Evolutionary conservation across 2,329 filamentous ascomycete species (phyloP).

Genomic region (Aureobasidium sp.): DNA sequence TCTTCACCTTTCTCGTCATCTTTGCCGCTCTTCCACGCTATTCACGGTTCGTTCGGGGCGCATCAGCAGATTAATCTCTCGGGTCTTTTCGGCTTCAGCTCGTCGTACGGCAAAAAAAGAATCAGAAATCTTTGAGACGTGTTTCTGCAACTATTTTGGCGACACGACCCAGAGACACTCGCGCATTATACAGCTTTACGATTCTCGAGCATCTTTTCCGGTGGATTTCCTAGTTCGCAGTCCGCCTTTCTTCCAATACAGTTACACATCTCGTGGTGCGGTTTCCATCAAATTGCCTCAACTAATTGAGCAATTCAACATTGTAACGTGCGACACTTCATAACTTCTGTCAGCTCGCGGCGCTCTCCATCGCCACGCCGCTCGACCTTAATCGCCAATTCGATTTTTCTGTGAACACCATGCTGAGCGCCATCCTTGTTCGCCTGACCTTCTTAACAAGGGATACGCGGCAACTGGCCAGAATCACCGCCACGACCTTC

Average conservation of each 20-base stretch:
- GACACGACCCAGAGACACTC: conserved; percentile 8
- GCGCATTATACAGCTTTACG: conserved; percentile 14
- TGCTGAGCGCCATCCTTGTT: not conserved
- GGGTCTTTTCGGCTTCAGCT: conserved; percentile 15
- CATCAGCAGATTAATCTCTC: conserved; percentile 14
- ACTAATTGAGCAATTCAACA: conserved; percentile 17
- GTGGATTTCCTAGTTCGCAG: conserved; percentile 17
- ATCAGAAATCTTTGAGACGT: conserved; percentile 14
- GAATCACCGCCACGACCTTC: not conserved
- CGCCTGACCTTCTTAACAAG: not conserved
- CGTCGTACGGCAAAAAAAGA: conserved; percentile 11
- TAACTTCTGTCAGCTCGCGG: conserved; percentile 3
- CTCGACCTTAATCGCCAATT: conserved; percentile 10
- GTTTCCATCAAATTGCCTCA: conserved; percentile 14
- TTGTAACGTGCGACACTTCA: conserved; percentile 16
- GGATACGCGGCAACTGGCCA: not conserved
- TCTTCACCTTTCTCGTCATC: conserved; percentile 16
- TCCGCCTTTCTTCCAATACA: conserved; percentile 13
- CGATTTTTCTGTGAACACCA: conserved; percentile 5
- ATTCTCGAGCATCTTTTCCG: conserved; percentile 14
- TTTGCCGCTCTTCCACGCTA: conserved; percentile 17
- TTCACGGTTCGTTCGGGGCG: conserved; percentile 13
- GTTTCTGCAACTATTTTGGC: conserved; percentile 14
- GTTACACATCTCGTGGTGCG: conserved; percentile 15
- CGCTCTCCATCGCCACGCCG: conserved; percentile 9